Evolutionary conservation across 208 protist species (phyloP), one percentile per base, ranked within the genome.

Genomic region (Crithidia sp.): DNA sequence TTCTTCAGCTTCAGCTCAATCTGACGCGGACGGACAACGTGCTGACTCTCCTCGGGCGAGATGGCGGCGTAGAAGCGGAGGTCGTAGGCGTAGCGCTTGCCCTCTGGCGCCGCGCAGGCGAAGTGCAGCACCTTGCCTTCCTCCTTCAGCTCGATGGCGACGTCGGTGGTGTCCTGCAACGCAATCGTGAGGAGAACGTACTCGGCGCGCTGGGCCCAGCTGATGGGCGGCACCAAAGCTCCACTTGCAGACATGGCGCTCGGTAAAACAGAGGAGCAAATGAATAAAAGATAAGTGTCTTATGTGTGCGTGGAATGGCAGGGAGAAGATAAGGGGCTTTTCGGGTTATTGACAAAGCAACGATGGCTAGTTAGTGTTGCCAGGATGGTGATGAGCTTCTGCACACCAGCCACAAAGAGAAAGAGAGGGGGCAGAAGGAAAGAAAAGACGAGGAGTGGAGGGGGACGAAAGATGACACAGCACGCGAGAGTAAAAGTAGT

Each of bases 131-230:
- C 54, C 2, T 53, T 47, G n/a, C 89, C 91, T 4, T 86, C 83
- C 5, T 87, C 76, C 49, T 71, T 67, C 37, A 95, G 71, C 64
- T 91, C 77, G 19, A 97, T 68, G 45, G 67, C 77, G 6, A 95
- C 89, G 45, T 88, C 74, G 8, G 70, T 86, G 10, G 88, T 84
- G 77, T 97, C 91, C 64, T 91, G 89, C 19, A 97, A 73, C 9
- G 77, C 76, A 28, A 97, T 77, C 13, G 91, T 95, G 12, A 97
- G 47, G 19, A 96, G 83, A 9, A 97, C 77, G 58, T 79, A 74
- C 59, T 97, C 90, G 14, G 79, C 71, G 41, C 90, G 79, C 82
- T 95, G 94, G 17, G 94, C 91, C 94, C 94, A 97, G 41, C 86
- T 74, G 62, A 95, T 79, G 7, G 85, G 87, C 9, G 90, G 87